Base-by-base conservation (phyloP, 2,329 filamentous ascomycete genomes). In the Claviceps fusiformis region DNA sequence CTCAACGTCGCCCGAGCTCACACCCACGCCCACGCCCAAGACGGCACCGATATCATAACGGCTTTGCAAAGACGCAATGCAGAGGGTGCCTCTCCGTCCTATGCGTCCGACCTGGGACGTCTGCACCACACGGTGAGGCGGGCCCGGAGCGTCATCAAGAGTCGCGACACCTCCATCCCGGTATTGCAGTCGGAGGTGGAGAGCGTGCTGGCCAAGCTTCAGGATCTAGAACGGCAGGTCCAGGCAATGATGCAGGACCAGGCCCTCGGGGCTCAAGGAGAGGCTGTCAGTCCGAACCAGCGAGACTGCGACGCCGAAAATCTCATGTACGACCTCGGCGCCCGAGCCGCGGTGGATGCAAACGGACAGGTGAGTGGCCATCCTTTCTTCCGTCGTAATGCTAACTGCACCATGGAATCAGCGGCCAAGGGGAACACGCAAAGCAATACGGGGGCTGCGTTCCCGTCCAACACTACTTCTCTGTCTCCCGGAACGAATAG, bases 141-240 rank as follows among this genome's bases (percentile, higher is more conserved):
- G 19, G 57, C 62, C 53, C 54, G 58, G 52, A 59, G 52, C 56
- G 60, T 68, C 33, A 63, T 68, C 27, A 62, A 67, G 46, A 56
- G 59, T 17, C 59, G 62, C 2, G 58, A 60, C 8, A 56, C 56
- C 9, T 60, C 61, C 15, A 57, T 67, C n/a, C 59, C 64, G 17
- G 60, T 68, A 37, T 56, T 64, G 5, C 55, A 60, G 31, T 54
- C 60, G 29, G 60, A 60, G 24, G 50, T 69, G 6, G 50, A 61
- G 5, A 58, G 61, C 33, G 62, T 70, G 24, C 58, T 69, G 6
- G 55, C 61, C 45, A 64, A 65, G 55, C 62, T 69, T 50, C 59
- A 63, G 41, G 54, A 44, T 2, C 59, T 68, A 1, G 60, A 67
- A 54, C 55, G 61, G 19, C 62, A 69, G 57, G 64, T 68, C 17